A percentile compares a stretch with the other conserved stretches of the same genome.
Evolutionary conservation across 495 filamentous ascomycete species (phyloP).

Genomic region (Hypoxylon subgilvum): DNA sequence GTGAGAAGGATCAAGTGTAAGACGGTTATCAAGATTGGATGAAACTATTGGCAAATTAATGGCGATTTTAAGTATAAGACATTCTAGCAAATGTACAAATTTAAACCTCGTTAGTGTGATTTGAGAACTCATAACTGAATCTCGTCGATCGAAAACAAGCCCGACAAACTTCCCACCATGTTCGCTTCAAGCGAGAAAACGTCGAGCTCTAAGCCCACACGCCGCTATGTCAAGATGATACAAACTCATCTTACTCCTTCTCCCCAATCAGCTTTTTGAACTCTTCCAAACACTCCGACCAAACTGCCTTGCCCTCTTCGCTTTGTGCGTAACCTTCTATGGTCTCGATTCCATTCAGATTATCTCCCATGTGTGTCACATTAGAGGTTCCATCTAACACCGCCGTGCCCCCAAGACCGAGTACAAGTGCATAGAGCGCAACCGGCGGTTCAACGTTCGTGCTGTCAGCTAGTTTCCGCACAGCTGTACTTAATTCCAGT

Average conservation of each 20-base stretch:
- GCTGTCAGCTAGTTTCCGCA: conserved; percentile 56
- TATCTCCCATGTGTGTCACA: conserved; percentile 66
- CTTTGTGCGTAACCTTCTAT: conserved; percentile 56
- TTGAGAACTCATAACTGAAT: too few species aligned
- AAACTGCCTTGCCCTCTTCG: conserved; percentile 48
- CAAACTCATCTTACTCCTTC: not conserved
- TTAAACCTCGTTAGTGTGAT: too few species aligned
- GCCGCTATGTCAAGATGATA: not conserved
- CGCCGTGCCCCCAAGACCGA: conserved; percentile 61
- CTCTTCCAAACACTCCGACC: conserved; percentile 51
- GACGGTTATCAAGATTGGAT: too few species aligned
- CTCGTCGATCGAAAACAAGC: too few species aligned
- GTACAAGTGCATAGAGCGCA: conserved; percentile 71
- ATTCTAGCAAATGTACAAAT: too few species aligned
- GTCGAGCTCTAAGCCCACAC: too few species aligned
- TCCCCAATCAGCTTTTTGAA: conserved; percentile 61
- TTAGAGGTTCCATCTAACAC: conserved; percentile 76
- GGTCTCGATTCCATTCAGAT: conserved; percentile 61
- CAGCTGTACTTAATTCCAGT: conserved; percentile 58
- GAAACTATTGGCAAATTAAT: too few species aligned
- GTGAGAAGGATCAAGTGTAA: too few species aligned
- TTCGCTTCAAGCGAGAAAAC: too few species aligned
- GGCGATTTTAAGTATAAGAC: too few species aligned
- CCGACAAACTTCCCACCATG: too few species aligned
- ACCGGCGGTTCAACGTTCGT: conserved; percentile 56